Evolutionary conservation across 2,329 filamentous ascomycete genomes (phyloP).

Genomic region (Setomelanomma holmii): DNA sequence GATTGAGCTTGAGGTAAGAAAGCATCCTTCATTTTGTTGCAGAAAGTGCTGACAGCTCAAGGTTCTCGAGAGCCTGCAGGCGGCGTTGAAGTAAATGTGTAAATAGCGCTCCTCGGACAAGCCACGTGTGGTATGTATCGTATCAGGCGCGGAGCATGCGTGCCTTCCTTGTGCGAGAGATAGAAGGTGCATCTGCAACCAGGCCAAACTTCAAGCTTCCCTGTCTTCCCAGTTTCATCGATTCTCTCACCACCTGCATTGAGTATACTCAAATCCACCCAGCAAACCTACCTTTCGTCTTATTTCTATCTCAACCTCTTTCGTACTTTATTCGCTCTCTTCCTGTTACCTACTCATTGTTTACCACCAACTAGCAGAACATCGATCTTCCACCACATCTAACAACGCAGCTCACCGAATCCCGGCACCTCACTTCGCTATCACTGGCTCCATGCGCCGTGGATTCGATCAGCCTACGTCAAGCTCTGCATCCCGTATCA

Average conservation of each 20-base stretch:
- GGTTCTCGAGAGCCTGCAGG: slow-evolving; percentile 85
- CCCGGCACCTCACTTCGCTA: neutral
- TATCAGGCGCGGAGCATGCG: slow-evolving; percentile 37
- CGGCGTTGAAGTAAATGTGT: slow-evolving; percentile 77
- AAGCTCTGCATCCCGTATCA: slow-evolving; percentile 23
- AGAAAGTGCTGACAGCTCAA: slow-evolving; percentile 53
- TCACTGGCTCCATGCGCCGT: slow-evolving; percentile 27
- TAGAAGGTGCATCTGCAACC: slow-evolving; percentile 42
- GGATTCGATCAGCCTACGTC: slow-evolving; percentile 26
- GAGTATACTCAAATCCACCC: slow-evolving; percentile 26
- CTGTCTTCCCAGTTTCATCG: slow-evolving; percentile 5
- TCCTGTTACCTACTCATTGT: slow-evolving; percentile 5
- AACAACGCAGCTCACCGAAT: neutral
- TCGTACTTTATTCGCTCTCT: slow-evolving; percentile 4
- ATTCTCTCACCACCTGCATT: slow-evolving; percentile 9
- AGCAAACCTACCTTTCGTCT: slow-evolving; percentile 20
- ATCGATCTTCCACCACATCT: neutral
- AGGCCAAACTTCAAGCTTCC: slow-evolving; percentile 28
- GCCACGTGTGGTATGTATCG: slow-evolving; percentile 44
- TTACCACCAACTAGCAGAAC: neutral
- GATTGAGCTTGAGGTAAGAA: slow-evolving; percentile 95
- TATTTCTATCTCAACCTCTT: slow-evolving; percentile 25
- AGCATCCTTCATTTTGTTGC: slow-evolving; percentile 7
- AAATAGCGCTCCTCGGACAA: slow-evolving; percentile 47
- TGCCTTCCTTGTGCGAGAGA: slow-evolving; percentile 39